A percentile compares a stretch with the other conserved stretches of the same genome.
Conservation (phyloP, 2,329 filamentous ascomycete species). For the Tolypocladium ovalisporum region DNA sequence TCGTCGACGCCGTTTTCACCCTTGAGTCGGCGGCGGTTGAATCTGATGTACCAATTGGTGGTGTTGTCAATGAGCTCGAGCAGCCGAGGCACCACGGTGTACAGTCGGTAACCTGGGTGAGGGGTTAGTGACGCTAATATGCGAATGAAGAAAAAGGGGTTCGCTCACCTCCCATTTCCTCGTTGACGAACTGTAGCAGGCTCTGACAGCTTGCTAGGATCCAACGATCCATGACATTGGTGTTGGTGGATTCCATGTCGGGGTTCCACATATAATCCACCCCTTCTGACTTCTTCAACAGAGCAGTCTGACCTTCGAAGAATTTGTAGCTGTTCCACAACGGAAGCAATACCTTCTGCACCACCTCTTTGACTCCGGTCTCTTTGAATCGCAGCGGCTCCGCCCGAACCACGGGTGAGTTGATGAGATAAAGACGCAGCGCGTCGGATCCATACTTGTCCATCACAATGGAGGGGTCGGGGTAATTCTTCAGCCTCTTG, state of each 20-base stretch:
- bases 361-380: slow-evolving; percentile 84
- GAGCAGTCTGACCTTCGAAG: slow-evolving; percentile 76
- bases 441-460: slow-evolving; percentile 85
- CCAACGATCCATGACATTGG: slow-evolving; percentile 94
- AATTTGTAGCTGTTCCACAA: slow-evolving; percentile 98
- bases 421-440: slow-evolving; percentile 89
- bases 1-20: slow-evolving; percentile 79
- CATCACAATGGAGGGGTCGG: slow-evolving; percentile 75
- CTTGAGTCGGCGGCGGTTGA: slow-evolving; percentile 86
- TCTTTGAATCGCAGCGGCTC: slow-evolving; percentile 90
- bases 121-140: background rate
- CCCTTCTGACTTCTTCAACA: slow-evolving; percentile 76
- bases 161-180: slow-evolving; percentile 69
- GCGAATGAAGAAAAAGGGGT: background rate
- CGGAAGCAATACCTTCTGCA: slow-evolving; percentile 80
- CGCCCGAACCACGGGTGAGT: slow-evolving; percentile 86
- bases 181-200: slow-evolving; percentile 80
- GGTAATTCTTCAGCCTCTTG: slow-evolving; percentile 93
- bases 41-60: slow-evolving; percentile 98
- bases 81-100: slow-evolving; percentile 83
- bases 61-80: slow-evolving; percentile 82
- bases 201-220: slow-evolving; percentile 89
- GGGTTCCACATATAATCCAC: slow-evolving; percentile 73
- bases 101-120: slow-evolving; percentile 56
- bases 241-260: slow-evolving; percentile 61